Evolutionary conservation across 1,284 basidiomycete species (phyloP), one percentile per base, ranked within the genome.

Genomic region (Cryptococcus sp.): DNA sequence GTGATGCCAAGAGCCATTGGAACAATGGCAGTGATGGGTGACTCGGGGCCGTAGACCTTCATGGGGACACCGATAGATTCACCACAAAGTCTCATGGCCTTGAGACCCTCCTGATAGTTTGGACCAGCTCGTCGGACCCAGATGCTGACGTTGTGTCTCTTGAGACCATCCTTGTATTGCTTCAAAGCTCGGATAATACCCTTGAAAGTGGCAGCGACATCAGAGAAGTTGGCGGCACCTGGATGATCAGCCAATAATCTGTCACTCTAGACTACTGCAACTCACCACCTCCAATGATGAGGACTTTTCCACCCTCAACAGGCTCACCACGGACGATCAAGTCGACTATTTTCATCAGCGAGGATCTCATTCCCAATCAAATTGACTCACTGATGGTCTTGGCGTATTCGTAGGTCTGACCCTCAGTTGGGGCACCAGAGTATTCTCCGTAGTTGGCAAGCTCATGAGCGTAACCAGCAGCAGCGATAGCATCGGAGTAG

Each of bases 371-470:
- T 23, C 23, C 23, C 23, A 23, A 23, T 23, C 23, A 23, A 23
- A 23, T 23, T 23, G 23, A 23, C 23, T 23, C 23, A 23, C 23
- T 23, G 23, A 98, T 94, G 36, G 96, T 98, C 83, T 98, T 98
- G 65, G 95, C 95, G 73, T 98, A 98, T 79, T 98, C 95, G 80
- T 95, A 98, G 2, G 95, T 98, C 81, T 98, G 95, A 52, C 90
- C 91, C 79, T 98, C 92, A 15, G 92, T 93, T 47, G 96, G 96
- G 10, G 96, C 96, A 77, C 96, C 96, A 65, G 91, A 95, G 84
- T 98, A 98, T 80, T 98, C 96, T 71, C 95, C 96, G 74, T 98
- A 98, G 83, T 98, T 98, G 77, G 96, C 95, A 60, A 98, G 88
- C 79, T 98, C 96, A 76, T 95, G 84, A 43, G 96, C 93, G 72